Conservation (phyloP, 1,139 yeast genomes). For the Yamadazyma triangularis region DNA sequence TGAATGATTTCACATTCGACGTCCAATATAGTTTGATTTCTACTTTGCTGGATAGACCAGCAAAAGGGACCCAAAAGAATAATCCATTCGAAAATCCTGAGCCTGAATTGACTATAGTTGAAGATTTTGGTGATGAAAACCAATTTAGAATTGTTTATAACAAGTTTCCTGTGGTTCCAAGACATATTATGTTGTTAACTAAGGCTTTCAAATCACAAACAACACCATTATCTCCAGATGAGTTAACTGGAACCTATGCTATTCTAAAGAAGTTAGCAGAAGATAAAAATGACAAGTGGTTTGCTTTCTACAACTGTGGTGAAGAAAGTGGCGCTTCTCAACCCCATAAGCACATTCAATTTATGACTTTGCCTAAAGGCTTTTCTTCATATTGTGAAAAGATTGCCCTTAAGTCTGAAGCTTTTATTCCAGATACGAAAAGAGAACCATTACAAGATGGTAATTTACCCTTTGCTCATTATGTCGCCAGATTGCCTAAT, state of each 20-base stretch:
- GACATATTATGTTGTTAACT: conserved; percentile 77
- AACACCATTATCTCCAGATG: conserved; percentile 64
- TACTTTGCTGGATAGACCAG: conserved; percentile 57
- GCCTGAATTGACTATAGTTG: conserved; percentile 62
- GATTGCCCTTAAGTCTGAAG: conserved; percentile 40
- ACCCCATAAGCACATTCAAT: conserved; percentile 88
- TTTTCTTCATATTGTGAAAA: conserved; percentile 60
- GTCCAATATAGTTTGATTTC: conserved; percentile 31
- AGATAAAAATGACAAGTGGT: conserved; percentile 28
- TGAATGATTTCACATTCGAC: conserved; percentile 17
- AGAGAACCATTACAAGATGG: conserved; percentile 59
- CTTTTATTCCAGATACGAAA: conserved; percentile 49
- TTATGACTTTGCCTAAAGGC: conserved; percentile 61
- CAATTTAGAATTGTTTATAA: conserved; percentile 69
- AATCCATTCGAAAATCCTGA: conserved; percentile 85
- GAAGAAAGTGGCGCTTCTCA: conserved; percentile 88
- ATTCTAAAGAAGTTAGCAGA: conserved; percentile 33
- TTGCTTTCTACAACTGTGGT: conserved; percentile 89
- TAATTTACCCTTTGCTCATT: conserved; percentile 78
- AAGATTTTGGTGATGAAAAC: conserved; percentile 39
- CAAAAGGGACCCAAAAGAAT: conserved; percentile 29
- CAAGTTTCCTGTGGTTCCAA: conserved; percentile 78
- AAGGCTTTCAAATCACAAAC: conserved; percentile 67
- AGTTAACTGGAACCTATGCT: conserved; percentile 55
- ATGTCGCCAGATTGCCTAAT: conserved; percentile 62